These are phyloP conservation scores for Basidiobolus meristosporus DNA, from an alignment of 371 early-diverging fungal genomes.

Conservation along the genomic window DNA sequence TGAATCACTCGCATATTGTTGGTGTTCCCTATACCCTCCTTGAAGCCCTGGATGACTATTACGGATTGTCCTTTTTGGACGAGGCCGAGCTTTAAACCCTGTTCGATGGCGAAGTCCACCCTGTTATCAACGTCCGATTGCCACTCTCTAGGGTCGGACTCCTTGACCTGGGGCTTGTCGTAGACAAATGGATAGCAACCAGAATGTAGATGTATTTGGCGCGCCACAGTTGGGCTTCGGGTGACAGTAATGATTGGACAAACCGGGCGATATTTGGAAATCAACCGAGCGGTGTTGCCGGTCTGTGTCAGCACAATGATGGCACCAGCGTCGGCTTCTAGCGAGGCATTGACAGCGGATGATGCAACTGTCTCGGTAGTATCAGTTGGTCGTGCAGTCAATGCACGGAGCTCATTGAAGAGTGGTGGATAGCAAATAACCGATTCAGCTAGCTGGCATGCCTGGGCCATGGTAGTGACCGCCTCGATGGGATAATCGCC, in stretches of 20 bases:
- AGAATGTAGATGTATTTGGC: conserved; percentile 70
- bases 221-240: conserved; percentile 61
- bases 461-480: conserved; percentile 57
- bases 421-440: conserved; percentile 57
- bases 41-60: conserved; percentile 71
- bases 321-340: no score
- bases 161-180: no score
- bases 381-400: conserved; percentile 50
- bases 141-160: conserved; percentile 21
- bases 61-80: conserved; percentile 45
- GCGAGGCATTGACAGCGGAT: conserved; percentile 81
- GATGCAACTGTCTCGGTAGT: conserved; percentile 87
- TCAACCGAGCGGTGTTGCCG: conserved; percentile 71
- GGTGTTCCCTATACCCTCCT: conserved; percentile 62
- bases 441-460: conserved; percentile 53
- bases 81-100: conserved; percentile 27
- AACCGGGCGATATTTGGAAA: conserved; percentile 88
- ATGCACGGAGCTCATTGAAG: conserved; percentile 58
- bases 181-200: conserved; percentile 87
- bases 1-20: conserved; percentile 80
- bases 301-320: conserved; percentile 47
- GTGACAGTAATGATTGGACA: conserved; percentile 87
- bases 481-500: conserved; percentile 65
- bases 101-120: conserved; percentile 48
- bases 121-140: conserved; percentile 71